These are phyloP conservation scores for Phytopythium delawarense DNA, from an alignment of 352 stramenopile species.

Conservation along the genomic window DNA sequence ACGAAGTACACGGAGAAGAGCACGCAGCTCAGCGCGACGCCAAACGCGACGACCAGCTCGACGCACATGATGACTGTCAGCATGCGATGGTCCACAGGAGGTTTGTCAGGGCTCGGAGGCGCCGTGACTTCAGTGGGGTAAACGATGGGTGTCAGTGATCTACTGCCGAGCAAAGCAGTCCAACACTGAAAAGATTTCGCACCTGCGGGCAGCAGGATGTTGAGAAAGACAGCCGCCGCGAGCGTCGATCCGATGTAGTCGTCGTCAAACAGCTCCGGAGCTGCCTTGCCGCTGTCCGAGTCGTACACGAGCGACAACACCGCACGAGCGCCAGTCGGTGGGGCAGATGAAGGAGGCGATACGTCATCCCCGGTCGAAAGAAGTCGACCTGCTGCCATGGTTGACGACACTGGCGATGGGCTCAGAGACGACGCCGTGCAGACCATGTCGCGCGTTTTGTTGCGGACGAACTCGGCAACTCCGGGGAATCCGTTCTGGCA, in stretches of 20 bases:
- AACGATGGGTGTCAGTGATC: neutral
- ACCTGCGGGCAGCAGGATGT: constrained; percentile 73
- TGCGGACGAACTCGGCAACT: constrained; percentile 64
- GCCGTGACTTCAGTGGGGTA: constrained; percentile 31
- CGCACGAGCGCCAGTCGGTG: neutral
- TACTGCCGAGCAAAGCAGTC: neutral
- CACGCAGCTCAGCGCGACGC: constrained; percentile 74
- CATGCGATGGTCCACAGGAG: constrained; percentile 77
- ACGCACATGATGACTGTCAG: constrained; percentile 86
- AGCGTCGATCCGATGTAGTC: constrained; percentile 53
- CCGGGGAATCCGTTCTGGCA: constrained; percentile 70
- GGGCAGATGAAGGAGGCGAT: neutral
- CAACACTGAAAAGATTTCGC: neutral
- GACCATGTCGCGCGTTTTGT: constrained; percentile 71
- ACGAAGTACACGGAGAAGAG: constrained; percentile 89
- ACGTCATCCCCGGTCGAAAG: constrained; percentile 1
- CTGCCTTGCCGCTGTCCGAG: constrained; percentile 27
- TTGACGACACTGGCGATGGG: neutral
- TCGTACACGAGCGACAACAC: constrained; percentile 41
- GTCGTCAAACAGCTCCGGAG: constrained; percentile 41
- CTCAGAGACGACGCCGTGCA: constrained; percentile 26
- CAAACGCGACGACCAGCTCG: constrained; percentile 79
- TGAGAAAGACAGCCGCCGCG: constrained; percentile 56
- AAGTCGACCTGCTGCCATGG: neutral
- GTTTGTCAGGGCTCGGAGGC: constrained; percentile 67